A percentile compares a stretch with the other conserved stretches of the same genome.
phyloP scores from a whole-genome alignment of 176 grass and related monocot genomes.

The Aechmea fasciata region DNA sequence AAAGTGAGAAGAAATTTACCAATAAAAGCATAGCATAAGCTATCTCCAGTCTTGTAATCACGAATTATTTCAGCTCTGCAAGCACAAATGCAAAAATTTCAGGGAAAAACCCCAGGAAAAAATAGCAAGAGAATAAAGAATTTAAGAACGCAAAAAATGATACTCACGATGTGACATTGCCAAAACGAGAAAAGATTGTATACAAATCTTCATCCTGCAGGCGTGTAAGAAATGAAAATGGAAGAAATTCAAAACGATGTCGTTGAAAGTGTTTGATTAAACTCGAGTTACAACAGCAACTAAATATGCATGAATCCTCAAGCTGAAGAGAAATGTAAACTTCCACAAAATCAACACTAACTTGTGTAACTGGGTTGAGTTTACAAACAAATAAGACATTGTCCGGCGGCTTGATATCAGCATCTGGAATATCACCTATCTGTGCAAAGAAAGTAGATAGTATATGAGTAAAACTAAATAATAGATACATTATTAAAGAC shows the following conservation, averaged over 20 bases:
- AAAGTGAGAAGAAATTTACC: constrained; percentile 28
- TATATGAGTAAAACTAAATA: background rate
- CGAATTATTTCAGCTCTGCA: constrained; percentile 88
- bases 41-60: constrained; percentile 89
- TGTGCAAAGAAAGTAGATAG: constrained; percentile 20
- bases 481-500: background rate
- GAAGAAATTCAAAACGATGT: background rate
- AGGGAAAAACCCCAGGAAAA: background rate
- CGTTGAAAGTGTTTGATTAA: background rate
- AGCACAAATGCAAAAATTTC: constrained; percentile 20
- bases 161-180: constrained; percentile 85
- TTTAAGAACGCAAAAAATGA: background rate
- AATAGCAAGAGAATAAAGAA: constrained; percentile 5
- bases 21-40: constrained; percentile 96
- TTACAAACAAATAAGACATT: constrained; percentile 98
- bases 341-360: constrained; percentile 22
- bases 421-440: constrained; percentile 95
- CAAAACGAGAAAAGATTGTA: constrained; percentile 95
- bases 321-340: constrained; percentile 10
- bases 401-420: constrained; percentile 78
- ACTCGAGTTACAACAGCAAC: background rate
- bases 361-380: constrained; percentile 90
- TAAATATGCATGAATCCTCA: constrained; percentile 8
- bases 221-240: background rate
- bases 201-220: constrained; percentile 88